Evolutionary conservation across 2,329 filamentous ascomycete genomes (phyloP).

Genomic region (Mariannaea sp.): DNA sequence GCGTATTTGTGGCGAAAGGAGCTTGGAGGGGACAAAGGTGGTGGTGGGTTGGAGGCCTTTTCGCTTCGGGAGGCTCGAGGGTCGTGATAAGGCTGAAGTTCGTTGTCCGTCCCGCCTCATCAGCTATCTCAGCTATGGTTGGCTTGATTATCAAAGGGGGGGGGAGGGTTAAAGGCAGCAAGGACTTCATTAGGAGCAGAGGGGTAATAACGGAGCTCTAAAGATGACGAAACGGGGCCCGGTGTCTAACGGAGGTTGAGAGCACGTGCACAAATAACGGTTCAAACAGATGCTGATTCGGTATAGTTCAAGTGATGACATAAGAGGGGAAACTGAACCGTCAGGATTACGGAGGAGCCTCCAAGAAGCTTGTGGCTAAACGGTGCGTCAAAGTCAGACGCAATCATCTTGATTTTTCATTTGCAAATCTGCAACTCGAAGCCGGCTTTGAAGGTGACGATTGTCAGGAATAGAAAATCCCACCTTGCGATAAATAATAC

Average conservation of each 20-base stretch:
- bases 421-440: neutral
- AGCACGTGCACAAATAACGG: neutral
- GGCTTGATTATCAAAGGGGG: constrained; percentile 3
- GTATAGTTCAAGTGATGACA: neutral
- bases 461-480: neutral
- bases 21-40: neutral
- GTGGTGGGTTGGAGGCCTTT: neutral
- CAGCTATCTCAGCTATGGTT: constrained; percentile 8
- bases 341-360: neutral
- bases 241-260: neutral
- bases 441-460: neutral
- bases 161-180: constrained; percentile 2
- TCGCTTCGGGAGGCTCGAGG: constrained; percentile 13
- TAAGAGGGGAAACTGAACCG: neutral
- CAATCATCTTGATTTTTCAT: neutral
- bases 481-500: neutral
- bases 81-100: constrained; percentile 39
- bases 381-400: neutral
- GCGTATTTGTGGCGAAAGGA: neutral
- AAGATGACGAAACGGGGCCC: constrained; percentile 9
- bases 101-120: constrained; percentile 16
- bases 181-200: constrained; percentile 29
- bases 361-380: too few relatives aligned
- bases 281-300: neutral
- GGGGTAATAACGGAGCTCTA: constrained; percentile 31